Evolutionary conservation across 768 basidiomycete genomes (phyloP), one percentile per base, ranked within the genome.

Genomic region (Amyloporia xantha): DNA sequence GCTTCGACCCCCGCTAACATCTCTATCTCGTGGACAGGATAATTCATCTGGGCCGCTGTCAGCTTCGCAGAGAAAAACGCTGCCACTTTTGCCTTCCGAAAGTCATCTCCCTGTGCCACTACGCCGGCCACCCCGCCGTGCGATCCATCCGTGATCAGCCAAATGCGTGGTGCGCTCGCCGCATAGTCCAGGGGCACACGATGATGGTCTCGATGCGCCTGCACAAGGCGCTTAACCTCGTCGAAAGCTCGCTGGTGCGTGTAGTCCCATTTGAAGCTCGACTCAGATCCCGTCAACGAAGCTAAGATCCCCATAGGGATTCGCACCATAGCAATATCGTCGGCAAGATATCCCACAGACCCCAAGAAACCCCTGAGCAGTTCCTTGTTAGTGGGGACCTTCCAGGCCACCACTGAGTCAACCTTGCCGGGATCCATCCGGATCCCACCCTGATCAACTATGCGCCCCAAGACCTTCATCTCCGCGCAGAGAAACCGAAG

Each of bases 371-470:
- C 65, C 0, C 58, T 47, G 0, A 74, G 48, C 15, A 68, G 53
- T 19, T 66, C 68, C 0, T 61, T 58, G 21, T 63, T 68, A 0
- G 59, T 61, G 0, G 63, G 64, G 0, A 43, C 43, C 47, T 64
- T 64, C 63, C 64, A 65, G 26, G 66, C 65, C 0, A 61, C 0
- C 0, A 75, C 59, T 0, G 52, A 46, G 25, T 74, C 67, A 0
- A 77, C 71, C 37, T 76, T 77, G 17, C 68, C 54, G 0, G 71
- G 70, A 30, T 76, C 72, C 70, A 75, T 74, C 0, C 44, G 42
- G 19, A 77, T 72, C 0, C 74, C 71, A 0, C 65, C 17, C 15
- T 68, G 59, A 19, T 66, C 62, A 1, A 77, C 49, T 0, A 73
- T 51, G 1, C 60, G 62, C 0, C 73, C 72, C 0, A 74, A 49